Conservation (phyloP, 495 filamentous ascomycete genomes). For the Aspergillus avenaceus region DNA sequence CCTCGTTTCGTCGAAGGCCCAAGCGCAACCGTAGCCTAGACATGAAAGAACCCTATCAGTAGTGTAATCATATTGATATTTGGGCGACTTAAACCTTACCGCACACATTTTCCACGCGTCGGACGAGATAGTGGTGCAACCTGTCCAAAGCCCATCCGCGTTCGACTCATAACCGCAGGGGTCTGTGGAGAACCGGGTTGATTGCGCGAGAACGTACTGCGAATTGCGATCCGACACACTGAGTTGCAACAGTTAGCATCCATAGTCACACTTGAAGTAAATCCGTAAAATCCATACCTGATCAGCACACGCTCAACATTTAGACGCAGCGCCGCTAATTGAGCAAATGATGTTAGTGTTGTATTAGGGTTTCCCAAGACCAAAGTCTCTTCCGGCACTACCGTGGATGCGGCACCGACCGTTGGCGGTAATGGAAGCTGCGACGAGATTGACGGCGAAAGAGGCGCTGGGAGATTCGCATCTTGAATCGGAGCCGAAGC, state of each 20-base stretch:
- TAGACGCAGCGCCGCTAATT: slow-evolving; percentile 45
- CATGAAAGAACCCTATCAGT: background rate
- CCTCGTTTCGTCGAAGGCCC: slow-evolving; percentile 31
- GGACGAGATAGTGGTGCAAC: slow-evolving; percentile 32
- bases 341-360: slow-evolving; percentile 51
- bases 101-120: slow-evolving; percentile 46
- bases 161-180: slow-evolving; percentile 27
- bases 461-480: background rate
- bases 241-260: background rate
- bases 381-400: slow-evolving; percentile 18
- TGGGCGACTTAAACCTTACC: slow-evolving; percentile 21
- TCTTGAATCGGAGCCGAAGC: background rate
- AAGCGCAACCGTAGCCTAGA: slow-evolving; percentile 29
- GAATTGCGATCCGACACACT: slow-evolving; percentile 55
- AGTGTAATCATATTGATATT: background rate
- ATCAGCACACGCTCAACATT: slow-evolving; percentile 43
- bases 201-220: slow-evolving; percentile 56
- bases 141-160: slow-evolving; percentile 41
- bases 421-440: slow-evolving; percentile 2
- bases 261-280: background rate
- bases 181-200: slow-evolving; percentile 38
- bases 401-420: background rate
- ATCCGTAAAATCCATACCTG: slow-evolving; percentile 26
- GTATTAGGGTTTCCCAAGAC: slow-evolving; percentile 42
- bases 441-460: slow-evolving; percentile 13